Conservation (phyloP, 306 rosid genomes). For the Malus sylvestris region DNA sequence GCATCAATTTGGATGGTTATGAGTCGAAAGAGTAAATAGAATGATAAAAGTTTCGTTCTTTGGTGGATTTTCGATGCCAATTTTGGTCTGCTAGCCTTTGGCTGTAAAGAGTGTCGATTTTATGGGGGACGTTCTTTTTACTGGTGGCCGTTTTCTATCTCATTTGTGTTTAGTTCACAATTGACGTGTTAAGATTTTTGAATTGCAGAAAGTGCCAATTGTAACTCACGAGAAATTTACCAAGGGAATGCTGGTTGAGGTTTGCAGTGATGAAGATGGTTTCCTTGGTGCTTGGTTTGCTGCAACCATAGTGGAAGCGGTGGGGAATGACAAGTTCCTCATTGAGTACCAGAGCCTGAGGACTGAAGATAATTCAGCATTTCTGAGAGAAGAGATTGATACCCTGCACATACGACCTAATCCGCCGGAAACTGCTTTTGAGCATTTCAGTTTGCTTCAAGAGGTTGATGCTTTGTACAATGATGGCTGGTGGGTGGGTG, state of each 20-base stretch:
- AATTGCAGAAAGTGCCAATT: conserved; percentile 9
- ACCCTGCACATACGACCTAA: conserved; percentile 23
- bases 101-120: neutral
- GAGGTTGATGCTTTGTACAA: conserved; percentile 35
- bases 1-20: neutral
- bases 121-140: neutral
- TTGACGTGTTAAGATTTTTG: neutral
- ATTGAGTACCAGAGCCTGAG: conserved; percentile 29
- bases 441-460: conserved; percentile 18
- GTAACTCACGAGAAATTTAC: neutral
- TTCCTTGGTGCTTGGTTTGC: conserved; percentile 43
- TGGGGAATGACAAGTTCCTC: conserved; percentile 24
- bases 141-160: neutral
- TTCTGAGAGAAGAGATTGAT: conserved; percentile 34
- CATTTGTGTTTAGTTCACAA: neutral
- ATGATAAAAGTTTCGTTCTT: neutral
- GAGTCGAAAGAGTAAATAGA: neutral
- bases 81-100: neutral
- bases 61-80: neutral
- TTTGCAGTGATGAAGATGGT: conserved; percentile 40
- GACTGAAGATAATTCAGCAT: conserved; percentile 26
- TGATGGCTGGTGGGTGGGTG: conserved; percentile 45
- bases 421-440: conserved; percentile 14
- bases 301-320: conserved; percentile 12
- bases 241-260: conserved; percentile 29